Evolutionary conservation across 106 monocot species (phyloP), one percentile per base, ranked within the genome.

Genomic region (Platanthera guangdongensis): DNA sequence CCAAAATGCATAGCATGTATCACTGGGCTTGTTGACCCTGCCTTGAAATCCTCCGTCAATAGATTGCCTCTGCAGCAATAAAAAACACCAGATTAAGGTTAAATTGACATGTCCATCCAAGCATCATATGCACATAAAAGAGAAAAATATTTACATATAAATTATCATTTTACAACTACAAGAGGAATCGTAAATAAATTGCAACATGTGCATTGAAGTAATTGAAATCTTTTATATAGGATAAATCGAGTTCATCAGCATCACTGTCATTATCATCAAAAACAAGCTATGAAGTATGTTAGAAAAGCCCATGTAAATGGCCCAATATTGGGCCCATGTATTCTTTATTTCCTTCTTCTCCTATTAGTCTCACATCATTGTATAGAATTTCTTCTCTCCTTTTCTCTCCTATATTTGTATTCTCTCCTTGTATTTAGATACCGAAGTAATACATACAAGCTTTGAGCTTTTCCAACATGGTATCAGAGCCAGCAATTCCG

Each of bases 1-100:
- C 97, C 97, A 97, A 79, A 97, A 97, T 18, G 97, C 97, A 83
- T 97, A 97, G 75, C 97, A 97, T 52, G 97, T 91, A 82, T 97
- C 97, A 72, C 97, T 97, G 68, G 85, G 52, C 78, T 97, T 97
- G 84, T 97, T 97, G 10, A 75, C 14, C 87, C 97, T 83, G 21
- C 97, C 97, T 68, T 94, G 94, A 77, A 97, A 88, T 55, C 97
- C 97, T 32, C 97, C 97, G 84, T 94, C 89, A 64, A 12, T 45
- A 76, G 80, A 87, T 90, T 97, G 97, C 83, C 91, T 87, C 97
- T 97, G 83, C 50, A 75, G 22, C 1, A 77, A 47, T 7, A 79
- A 72, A 71, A 78, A 72, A 51, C 21, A 45, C 4, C 13, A 1
- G 13, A 79, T 72, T 51, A 72, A 72, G 21, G 10, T 7, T 14